phyloP scores from a whole-genome alignment of 1,139 yeast genomes.

The Kodamaea sp. region DNA sequence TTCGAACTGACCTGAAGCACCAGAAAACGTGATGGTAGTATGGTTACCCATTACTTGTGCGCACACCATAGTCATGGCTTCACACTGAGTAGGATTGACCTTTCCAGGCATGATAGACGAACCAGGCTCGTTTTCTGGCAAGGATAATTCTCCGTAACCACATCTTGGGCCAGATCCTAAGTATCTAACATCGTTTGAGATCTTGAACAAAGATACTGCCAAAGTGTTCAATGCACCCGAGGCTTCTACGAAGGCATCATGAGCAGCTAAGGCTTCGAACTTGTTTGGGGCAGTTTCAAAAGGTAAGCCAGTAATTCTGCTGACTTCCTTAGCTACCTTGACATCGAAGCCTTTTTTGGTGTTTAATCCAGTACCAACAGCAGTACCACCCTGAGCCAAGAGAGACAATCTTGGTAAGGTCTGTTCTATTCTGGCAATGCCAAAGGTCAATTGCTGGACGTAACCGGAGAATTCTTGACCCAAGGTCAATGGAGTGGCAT shows the following conservation, averaged over 20 bases:
- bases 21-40: constrained; percentile 91
- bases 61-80: constrained; percentile 97
- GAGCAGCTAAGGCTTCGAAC: constrained; percentile 98
- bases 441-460: constrained; percentile 88
- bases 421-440: constrained; percentile 81
- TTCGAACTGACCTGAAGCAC: constrained; percentile 98
- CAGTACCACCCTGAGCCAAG: constrained; percentile 99
- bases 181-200: constrained; percentile 96
- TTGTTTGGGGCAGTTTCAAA: constrained; percentile 97
- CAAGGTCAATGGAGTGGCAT: constrained; percentile 95
- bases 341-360: constrained; percentile 87
- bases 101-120: constrained; percentile 99
- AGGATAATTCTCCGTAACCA: constrained; percentile 93
- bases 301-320: constrained; percentile 81
- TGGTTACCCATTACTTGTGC: constrained; percentile 98
- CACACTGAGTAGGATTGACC: constrained; percentile 98
- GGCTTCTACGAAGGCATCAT: constrained; percentile 96
- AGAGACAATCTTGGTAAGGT: constrained; percentile 72
- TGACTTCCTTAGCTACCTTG: constrained; percentile 76
- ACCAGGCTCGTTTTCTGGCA: constrained; percentile 99
- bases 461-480: constrained; percentile 99
- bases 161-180: constrained; percentile 99
- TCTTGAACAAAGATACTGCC: constrained; percentile 90
- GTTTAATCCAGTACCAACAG: constrained; percentile 98
- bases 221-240: constrained; percentile 96